These are phyloP conservation scores for Spergularia bocconei DNA, from an alignment of 148 eudicot genomes.

Conservation along the genomic window DNA sequence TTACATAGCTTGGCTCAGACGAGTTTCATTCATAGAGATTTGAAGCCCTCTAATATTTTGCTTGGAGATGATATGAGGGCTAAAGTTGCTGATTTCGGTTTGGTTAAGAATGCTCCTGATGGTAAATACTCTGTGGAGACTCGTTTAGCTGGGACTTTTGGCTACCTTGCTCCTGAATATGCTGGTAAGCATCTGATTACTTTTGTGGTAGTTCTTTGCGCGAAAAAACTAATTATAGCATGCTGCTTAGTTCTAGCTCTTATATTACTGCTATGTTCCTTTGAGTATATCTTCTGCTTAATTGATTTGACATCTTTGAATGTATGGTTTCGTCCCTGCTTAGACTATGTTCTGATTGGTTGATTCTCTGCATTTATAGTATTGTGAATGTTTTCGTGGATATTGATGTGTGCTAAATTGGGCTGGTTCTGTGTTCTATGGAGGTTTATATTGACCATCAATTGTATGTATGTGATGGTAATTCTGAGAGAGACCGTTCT, in stretches of 20 bases:
- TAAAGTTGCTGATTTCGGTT: constrained; percentile 34
- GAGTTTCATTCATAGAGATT: constrained; percentile 31
- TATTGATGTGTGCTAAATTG: background rate
- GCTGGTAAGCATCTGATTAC: constrained; percentile 20
- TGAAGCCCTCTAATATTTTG: constrained; percentile 30
- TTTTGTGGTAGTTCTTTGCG: too few relatives aligned
- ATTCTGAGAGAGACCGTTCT: background rate
- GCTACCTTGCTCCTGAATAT: constrained; percentile 35
- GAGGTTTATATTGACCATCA: background rate
- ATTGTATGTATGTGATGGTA: background rate
- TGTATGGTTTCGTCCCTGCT: background rate
- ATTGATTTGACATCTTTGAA: background rate
- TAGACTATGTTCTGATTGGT: background rate
- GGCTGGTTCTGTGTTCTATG: background rate
- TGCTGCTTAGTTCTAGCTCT: background rate
- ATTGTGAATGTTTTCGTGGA: background rate
- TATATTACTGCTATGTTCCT: too few relatives aligned
- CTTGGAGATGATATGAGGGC: constrained; percentile 34
- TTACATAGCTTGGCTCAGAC: constrained; percentile 28
- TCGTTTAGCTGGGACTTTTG: constrained; percentile 32
- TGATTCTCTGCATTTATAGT: background rate
- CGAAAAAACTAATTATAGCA: background rate
- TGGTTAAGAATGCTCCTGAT: constrained; percentile 34
- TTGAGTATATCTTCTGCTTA: background rate
- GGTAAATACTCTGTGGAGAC: constrained; percentile 30